Evolutionary conservation across 352 stramenopile genomes (phyloP), one percentile per base, ranked within the genome.

Genomic region (Detonula confervacea): DNA sequence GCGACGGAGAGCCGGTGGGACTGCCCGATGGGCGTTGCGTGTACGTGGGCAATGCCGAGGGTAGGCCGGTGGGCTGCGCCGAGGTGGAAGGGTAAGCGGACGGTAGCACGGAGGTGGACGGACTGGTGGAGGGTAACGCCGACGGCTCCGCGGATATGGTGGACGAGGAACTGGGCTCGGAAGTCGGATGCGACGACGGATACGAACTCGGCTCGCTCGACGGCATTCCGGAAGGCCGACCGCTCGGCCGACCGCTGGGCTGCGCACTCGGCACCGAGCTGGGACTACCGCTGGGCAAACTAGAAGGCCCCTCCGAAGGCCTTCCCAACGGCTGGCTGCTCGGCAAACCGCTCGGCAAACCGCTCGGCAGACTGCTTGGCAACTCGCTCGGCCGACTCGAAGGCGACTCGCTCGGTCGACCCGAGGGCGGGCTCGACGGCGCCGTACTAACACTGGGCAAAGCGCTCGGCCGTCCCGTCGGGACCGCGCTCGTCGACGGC

Each of bases 221-320:
- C 54, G 59, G 62, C 27, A 47, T 8, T 25, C 12, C 22, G 2
- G 42, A 60, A 11, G 42, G 62, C 22, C 12, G 42, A 18, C 11
- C 24, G 25, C 20, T 46, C n/a, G 61, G 61, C 30, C 14, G 20
- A 35, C 12, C 42, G 39, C 62, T 71, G 0, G 62, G 62, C 20
- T 12, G 16, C 20, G n/a, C 42, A 33, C 62, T 71, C 29, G 62
- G 62, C 42, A 56, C 18, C 20, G 63, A 65, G 56, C 56, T 65
- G 25, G 56, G 56, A 54, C 16, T 24, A 12, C 42, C 8, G 8
- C 22, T 42, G 16, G 54, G 54, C 4, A 5, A 9, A 6, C 14
- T 33, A 33, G 57, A 66, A n/a, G 57, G 57, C 4, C 18, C 4
- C 35, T 2, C 30, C 35, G 57, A 66, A 5, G 57, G 57, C 12